Evolutionary conservation across 306 rosid genomes (phyloP).

Genomic region (Trifolium subterraneum): DNA sequence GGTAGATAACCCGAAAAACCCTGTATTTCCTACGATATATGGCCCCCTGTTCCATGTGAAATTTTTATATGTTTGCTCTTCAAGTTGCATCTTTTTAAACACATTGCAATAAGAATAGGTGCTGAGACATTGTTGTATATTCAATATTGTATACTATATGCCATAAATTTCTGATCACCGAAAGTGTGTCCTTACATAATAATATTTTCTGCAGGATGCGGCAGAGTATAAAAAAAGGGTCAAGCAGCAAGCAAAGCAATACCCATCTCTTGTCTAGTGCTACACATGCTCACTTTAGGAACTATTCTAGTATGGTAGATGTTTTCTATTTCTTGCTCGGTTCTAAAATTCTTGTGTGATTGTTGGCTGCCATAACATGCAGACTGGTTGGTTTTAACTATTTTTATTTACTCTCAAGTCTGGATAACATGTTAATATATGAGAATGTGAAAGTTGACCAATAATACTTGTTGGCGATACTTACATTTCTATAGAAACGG

Average conservation of each 20-base stretch:
- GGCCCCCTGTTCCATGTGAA: not conserved
- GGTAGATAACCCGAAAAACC: slow-evolving; percentile 53
- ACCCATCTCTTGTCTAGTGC: slow-evolving; percentile 75
- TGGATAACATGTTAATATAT: slow-evolving; percentile 50
- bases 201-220: slow-evolving; percentile 66
- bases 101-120: slow-evolving; percentile 22
- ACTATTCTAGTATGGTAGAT: slow-evolving; percentile 46
- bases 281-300: slow-evolving; percentile 41
- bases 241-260: slow-evolving; percentile 89
- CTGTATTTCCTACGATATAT: slow-evolving; percentile 7
- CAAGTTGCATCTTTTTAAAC: slow-evolving; percentile 6
- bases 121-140: slow-evolving; percentile 15
- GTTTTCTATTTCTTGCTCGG: slow-evolving; percentile 49
- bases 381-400: slow-evolving; percentile 48
- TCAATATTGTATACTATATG: not conserved
- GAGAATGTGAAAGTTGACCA: slow-evolving; percentile 45
- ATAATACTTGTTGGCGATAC: slow-evolving; percentile 54
- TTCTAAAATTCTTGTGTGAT: slow-evolving; percentile 41
- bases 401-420: slow-evolving; percentile 44
- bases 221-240: slow-evolving; percentile 84
- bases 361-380: slow-evolving; percentile 48
- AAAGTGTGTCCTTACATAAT: slow-evolving; percentile 30
- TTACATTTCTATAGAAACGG: slow-evolving; percentile 40
- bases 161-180: not conserved
- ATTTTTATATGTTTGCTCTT: slow-evolving; percentile 18